A percentile compares a stretch with the other conserved stretches of the same genome.
Evolutionary conservation across 2,329 filamentous ascomycete species (phyloP).

Genomic region (Chrysosphaeria jannelii): DNA sequence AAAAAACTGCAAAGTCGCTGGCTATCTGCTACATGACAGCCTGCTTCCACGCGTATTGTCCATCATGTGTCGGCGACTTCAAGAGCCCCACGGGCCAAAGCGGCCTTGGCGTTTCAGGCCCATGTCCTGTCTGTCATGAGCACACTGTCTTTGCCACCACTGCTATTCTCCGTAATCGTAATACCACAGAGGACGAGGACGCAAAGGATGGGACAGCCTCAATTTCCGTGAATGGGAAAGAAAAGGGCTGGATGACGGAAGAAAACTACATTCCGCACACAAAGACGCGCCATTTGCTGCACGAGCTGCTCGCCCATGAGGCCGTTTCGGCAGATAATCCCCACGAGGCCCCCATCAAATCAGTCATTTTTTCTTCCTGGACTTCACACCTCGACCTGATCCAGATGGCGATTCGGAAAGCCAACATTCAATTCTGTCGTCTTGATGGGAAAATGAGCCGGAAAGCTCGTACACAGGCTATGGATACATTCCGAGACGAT

Average conservation of each 20-base stretch:
- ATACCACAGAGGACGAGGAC: too few species aligned
- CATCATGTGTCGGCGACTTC: conserved; percentile 33
- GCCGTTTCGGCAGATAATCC: conserved; percentile 28
- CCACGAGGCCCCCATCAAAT: conserved; percentile 52
- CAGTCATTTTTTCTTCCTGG: conserved; percentile 90
- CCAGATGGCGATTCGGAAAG: conserved; percentile 41
- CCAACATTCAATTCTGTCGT: conserved; percentile 39
- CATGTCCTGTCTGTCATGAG: too few species aligned
- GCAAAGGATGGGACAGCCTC: too few species aligned
- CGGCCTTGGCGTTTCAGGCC: too few species aligned
- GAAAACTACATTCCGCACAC: conserved; percentile 67
- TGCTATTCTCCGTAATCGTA: too few species aligned
- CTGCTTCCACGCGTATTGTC: conserved; percentile 67
- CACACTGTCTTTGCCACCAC: too few species aligned
- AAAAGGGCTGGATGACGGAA: too few species aligned
- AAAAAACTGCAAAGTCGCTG: conserved; percentile 18
- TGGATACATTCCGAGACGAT: conserved; percentile 52
- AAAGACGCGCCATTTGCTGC: conserved; percentile 58
- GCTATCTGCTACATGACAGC: conserved; percentile 47
- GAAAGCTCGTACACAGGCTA: conserved; percentile 37
- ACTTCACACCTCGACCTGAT: conserved; percentile 85
- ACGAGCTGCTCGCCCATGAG: conserved; percentile 37
- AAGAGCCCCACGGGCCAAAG: too few species aligned
- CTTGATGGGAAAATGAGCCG: conserved; percentile 77
- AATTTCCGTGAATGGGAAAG: too few species aligned